Conservation (phyloP, 2,329 filamentous ascomycete genomes). For the Ascochyta fabae region DNA sequence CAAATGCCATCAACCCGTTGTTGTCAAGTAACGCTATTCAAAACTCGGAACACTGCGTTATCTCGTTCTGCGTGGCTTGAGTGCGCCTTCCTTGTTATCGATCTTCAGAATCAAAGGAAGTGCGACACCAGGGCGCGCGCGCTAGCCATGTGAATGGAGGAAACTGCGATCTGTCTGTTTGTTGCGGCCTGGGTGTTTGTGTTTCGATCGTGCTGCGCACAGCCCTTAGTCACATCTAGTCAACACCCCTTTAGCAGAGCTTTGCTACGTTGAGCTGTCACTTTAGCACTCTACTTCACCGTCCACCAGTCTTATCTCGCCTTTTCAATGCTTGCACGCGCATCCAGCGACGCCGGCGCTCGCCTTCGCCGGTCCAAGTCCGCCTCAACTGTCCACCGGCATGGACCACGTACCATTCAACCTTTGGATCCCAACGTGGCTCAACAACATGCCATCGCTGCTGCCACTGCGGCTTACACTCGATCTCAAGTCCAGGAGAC, state of each 20-base stretch:
- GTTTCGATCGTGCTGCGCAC: background rate
- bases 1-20: background rate
- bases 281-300: slow-evolving; percentile 27
- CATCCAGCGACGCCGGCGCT: slow-evolving; percentile 46
- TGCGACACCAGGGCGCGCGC: background rate
- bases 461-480: slow-evolving; percentile 46
- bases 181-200: background rate
- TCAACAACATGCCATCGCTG: slow-evolving; percentile 47
- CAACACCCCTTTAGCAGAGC: slow-evolving; percentile 30
- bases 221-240: slow-evolving; percentile 23
- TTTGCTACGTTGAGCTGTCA: slow-evolving; percentile 28
- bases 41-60: background rate
- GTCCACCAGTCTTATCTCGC: slow-evolving; percentile 8
- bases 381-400: slow-evolving; percentile 39
- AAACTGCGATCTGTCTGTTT: background rate
- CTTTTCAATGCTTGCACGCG: slow-evolving; percentile 42
- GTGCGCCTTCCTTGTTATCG: background rate
- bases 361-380: slow-evolving; percentile 50
- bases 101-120: background rate
- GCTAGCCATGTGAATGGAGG: background rate
- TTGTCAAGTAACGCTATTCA: too few relatives aligned
- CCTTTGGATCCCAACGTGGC: slow-evolving; percentile 35
- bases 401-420: slow-evolving; percentile 22
- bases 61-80: background rate
- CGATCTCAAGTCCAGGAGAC: slow-evolving; percentile 38